phyloP scores from a whole-genome alignment of 495 filamentous ascomycete genomes.

The Cercophora samala region DNA sequence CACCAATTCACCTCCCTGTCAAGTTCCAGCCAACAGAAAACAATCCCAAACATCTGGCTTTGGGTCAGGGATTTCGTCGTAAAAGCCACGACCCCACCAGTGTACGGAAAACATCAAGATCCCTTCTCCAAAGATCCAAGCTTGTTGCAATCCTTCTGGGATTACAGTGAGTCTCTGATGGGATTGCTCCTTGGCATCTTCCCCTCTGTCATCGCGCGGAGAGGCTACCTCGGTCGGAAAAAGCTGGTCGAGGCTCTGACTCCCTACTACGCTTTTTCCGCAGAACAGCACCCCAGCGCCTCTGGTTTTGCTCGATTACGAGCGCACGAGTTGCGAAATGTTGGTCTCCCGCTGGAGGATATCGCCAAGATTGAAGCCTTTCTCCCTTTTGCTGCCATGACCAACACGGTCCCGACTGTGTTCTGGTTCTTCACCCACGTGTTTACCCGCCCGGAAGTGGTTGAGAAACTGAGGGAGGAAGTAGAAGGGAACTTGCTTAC shows the following conservation, averaged over 20 bases:
- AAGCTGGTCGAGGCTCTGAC: conserved; percentile 9
- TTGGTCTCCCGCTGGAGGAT: conserved; percentile 6
- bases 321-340: conserved; percentile 10
- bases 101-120: conserved; percentile 14
- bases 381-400: conserved; percentile 21
- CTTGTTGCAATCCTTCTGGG: conserved; percentile 6
- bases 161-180: conserved; percentile 12
- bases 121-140: conserved; percentile 9
- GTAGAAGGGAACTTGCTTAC: conserved; percentile 5
- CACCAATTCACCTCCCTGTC: background rate
- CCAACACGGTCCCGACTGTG: conserved; percentile 19
- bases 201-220: background rate
- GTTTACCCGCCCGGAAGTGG: conserved; percentile 3
- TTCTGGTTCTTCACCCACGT: conserved; percentile 17
- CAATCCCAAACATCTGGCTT: conserved; percentile 14
- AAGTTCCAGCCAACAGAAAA: background rate
- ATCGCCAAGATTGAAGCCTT: conserved; percentile 13
- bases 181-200: conserved; percentile 5
- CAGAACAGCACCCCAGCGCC: background rate
- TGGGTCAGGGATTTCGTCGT: conserved; percentile 15
- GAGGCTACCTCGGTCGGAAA: background rate
- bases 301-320: conserved; percentile 16
- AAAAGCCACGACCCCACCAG: background rate
- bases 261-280: conserved; percentile 8
- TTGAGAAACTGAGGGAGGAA: conserved; percentile 9